Evolutionary conservation across 805 yeast species (phyloP), one percentile per base, ranked within the genome.

Genomic region (Hanseniaspora occidentalis): DNA sequence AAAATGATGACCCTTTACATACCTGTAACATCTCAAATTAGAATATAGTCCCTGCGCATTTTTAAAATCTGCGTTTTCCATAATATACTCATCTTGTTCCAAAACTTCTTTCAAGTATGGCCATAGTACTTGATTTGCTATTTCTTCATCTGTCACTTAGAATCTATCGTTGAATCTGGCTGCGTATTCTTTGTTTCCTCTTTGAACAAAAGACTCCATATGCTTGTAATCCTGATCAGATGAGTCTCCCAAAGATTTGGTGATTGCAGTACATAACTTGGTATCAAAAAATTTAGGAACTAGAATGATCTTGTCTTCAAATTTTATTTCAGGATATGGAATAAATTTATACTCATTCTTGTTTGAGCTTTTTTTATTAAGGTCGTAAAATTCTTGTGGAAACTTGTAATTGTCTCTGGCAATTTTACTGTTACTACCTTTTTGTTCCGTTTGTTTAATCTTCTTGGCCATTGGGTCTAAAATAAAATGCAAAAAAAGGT

Each of bases 121-220:
- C 76, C 77, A 74, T 24, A 75, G 50, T 5, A 53, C 48, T 4
- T 50, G 50, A 0, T 78, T 62, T 0, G 60, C 51, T 0, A 45
- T 43, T 7, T 50, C 41, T 50, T 75, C 77, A 3, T 55, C 54
- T 5, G 68, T 18, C 4, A 33, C 44, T 5, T 65, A 52, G 2
- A 63, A 58, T 19, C 83, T 52, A 47, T 75, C 82, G 47, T 77
- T 77, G 34, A 65, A 66, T 29, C 83, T 56, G 0, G 73, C 72
- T 2, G 82, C 82, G 46, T 73, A 76, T 9, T 64, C 67, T 45
- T 62, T 71, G 3, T 43, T 42, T 3, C 43, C 47, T 23, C 35
- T 24, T 25, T 42, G 45, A n/a, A 18, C 21, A 31, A 42, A 42
- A 3, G 31, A 17, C 24, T 42, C 45, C 43, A 44, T 42, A 17